Evolutionary conservation across 768 basidiomycete genomes (phyloP).

Genomic region (Mrakia gelida): DNA sequence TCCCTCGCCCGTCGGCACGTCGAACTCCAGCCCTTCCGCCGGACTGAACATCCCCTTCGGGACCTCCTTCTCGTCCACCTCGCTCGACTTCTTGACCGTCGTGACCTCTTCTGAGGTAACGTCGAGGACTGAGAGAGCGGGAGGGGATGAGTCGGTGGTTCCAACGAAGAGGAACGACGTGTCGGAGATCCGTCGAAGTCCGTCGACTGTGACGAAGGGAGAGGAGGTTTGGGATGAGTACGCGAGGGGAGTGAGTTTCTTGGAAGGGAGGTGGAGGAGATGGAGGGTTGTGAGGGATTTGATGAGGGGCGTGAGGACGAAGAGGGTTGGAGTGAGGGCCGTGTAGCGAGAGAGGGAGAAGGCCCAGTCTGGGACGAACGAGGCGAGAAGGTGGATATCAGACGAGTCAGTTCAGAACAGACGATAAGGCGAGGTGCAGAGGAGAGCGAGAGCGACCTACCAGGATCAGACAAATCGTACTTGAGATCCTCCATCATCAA

Average conservation of each 20-base stretch:
- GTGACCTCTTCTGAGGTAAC: background rate
- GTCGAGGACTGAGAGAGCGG: constrained; percentile 33
- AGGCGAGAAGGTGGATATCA: background rate
- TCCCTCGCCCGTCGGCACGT: constrained; percentile 14
- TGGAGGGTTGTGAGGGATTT: constrained; percentile 50
- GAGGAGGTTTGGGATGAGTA: background rate
- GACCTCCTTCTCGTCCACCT: background rate
- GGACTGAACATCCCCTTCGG: constrained; percentile 16
- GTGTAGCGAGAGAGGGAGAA: constrained; percentile 54
- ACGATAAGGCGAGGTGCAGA: background rate
- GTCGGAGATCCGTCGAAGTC: constrained; percentile 5
- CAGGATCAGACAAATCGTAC: constrained; percentile 55
- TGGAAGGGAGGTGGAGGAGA: constrained; percentile 45
- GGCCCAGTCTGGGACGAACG: constrained; percentile 48
- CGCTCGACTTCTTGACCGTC: constrained; percentile 12
- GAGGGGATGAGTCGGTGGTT: constrained; percentile 31
- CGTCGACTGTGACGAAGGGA: constrained; percentile 13
- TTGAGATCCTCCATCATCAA: constrained; percentile 20
- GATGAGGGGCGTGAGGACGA: constrained; percentile 45
- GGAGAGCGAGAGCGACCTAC: background rate
- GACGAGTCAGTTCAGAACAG: background rate
- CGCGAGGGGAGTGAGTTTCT: constrained; percentile 17
- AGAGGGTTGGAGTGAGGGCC: constrained; percentile 36
- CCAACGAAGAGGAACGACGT: constrained; percentile 37
- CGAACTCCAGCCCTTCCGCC: constrained; percentile 23